phyloP scores from a whole-genome alignment of 75 land plant genomes.

The Larix kaempferi region DNA sequence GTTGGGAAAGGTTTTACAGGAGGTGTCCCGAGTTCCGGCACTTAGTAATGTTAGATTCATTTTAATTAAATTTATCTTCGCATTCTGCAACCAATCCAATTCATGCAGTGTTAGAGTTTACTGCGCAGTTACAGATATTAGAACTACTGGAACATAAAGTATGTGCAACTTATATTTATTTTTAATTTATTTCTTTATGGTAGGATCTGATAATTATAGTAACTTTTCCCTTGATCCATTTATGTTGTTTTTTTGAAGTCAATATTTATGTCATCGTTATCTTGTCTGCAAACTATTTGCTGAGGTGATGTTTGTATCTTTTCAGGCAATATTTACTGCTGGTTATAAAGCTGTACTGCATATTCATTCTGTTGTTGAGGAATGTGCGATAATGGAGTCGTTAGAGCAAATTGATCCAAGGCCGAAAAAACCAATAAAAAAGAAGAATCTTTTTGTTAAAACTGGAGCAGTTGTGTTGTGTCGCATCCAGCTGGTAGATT shows the following conservation, averaged over 20 bases:
- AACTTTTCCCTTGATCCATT: no score
- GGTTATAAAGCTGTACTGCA: slow-evolving; percentile 98
- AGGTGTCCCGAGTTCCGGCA: no score
- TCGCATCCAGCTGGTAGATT: slow-evolving; percentile 80
- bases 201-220: not conserved
- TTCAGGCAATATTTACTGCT: slow-evolving; percentile 94
- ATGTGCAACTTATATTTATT: not conserved
- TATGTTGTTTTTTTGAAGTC: not conserved
- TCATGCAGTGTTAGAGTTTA: slow-evolving; percentile 69
- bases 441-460: slow-evolving; percentile 88
- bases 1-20: no score
- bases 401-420: slow-evolving; percentile 91
- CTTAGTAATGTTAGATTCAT: not conserved
- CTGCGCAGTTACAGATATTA: slow-evolving; percentile 92
- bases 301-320: not conserved
- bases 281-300: not conserved
- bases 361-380: slow-evolving; percentile 94
- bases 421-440: slow-evolving; percentile 82
- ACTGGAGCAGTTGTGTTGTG: slow-evolving; percentile 89
- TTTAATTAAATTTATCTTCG: not conserved
- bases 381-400: slow-evolving; percentile 93
- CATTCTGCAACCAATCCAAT: slow-evolving; percentile 77
- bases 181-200: not conserved
- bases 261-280: not conserved
- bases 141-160: slow-evolving; percentile 75